Conservation (phyloP, 768 basidiomycete species). For the Hygrophorus pudorinus region DNA sequence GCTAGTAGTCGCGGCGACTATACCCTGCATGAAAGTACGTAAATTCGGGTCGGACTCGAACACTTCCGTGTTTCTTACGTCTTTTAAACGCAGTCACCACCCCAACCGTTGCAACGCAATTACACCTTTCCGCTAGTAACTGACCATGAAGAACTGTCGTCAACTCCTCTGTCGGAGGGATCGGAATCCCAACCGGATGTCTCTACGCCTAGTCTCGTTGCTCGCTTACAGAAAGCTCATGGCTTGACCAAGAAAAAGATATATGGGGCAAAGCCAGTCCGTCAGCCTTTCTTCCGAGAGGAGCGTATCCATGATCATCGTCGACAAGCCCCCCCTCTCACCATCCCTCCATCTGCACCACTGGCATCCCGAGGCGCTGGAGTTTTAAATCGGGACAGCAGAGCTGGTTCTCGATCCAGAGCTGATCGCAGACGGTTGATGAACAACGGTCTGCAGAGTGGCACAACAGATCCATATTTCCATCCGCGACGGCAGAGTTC, state of each 20-base stretch:
- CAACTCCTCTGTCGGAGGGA: slow-evolving; percentile 13
- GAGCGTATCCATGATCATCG: slow-evolving; percentile 30
- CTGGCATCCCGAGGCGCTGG: slow-evolving; percentile 15
- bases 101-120: slow-evolving; percentile 20
- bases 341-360: slow-evolving; percentile 18
- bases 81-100: slow-evolving; percentile 1
- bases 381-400: slow-evolving; percentile 20
- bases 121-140: slow-evolving; percentile 25
- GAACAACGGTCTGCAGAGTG: neutral
- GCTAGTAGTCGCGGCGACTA: neutral
- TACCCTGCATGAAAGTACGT: slow-evolving; percentile 22
- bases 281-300: slow-evolving; percentile 45
- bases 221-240: slow-evolving; percentile 55
- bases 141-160: slow-evolving; percentile 1
- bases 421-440: slow-evolving; percentile 24
- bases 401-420: slow-evolving; percentile 23
- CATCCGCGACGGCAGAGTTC: slow-evolving; percentile 19
- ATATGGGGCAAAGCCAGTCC: slow-evolving; percentile 40
- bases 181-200: slow-evolving; percentile 14
- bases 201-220: slow-evolving; percentile 42
- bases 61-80: slow-evolving; percentile 1
- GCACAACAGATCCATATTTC: slow-evolving; percentile 14
- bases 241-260: slow-evolving; percentile 64
- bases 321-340: slow-evolving; percentile 20
- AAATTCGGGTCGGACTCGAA: slow-evolving; percentile 9